phyloP scores from a whole-genome alignment of 192 early-diverging fungal species.

The Dimargaris cristalligena region DNA sequence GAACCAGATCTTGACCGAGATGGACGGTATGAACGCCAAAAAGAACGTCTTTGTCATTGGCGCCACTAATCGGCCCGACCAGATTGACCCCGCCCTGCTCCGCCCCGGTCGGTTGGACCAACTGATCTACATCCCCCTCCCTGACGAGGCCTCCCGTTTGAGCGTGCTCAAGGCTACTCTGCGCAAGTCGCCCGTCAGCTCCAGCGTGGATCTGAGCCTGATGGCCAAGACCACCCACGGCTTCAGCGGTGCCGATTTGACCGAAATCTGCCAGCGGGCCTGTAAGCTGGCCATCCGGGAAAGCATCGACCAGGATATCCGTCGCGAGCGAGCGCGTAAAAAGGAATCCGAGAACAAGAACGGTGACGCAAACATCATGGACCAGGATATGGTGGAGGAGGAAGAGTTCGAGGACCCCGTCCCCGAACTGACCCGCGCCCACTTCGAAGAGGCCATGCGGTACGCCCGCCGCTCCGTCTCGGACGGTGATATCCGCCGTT shows the following conservation, averaged over 20 bases:
- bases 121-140: slow-evolving; percentile 93
- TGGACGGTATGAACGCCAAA: slow-evolving; percentile 99
- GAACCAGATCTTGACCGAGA: slow-evolving; percentile 97
- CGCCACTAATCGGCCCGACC: slow-evolving; percentile 96
- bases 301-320: slow-evolving; percentile 78
- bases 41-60: slow-evolving; percentile 99
- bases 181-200: slow-evolving; percentile 81
- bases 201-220: slow-evolving; percentile 59
- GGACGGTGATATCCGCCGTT: slow-evolving; percentile 93
- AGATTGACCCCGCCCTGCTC: slow-evolving; percentile 91
- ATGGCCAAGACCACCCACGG: slow-evolving; percentile 84
- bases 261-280: slow-evolving; percentile 96
- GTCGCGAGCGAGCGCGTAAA: slow-evolving; percentile 50
- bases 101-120: slow-evolving; percentile 98
- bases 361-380: slow-evolving; percentile 28
- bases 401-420: slow-evolving; percentile 75
- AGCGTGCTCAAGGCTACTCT: slow-evolving; percentile 72
- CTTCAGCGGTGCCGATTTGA: slow-evolving; percentile 95
- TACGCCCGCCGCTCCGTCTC: slow-evolving; percentile 89
- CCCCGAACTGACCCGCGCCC: slow-evolving; percentile 79
- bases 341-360: slow-evolving; percentile 48
- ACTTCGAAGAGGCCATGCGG: slow-evolving; percentile 99
- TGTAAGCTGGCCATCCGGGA: slow-evolving; percentile 95
- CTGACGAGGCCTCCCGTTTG: slow-evolving; percentile 74
- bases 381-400: slow-evolving; percentile 46